Evolutionary conservation across 768 basidiomycete genomes (phyloP).

Genomic region (Lentinula raphanica): DNA sequence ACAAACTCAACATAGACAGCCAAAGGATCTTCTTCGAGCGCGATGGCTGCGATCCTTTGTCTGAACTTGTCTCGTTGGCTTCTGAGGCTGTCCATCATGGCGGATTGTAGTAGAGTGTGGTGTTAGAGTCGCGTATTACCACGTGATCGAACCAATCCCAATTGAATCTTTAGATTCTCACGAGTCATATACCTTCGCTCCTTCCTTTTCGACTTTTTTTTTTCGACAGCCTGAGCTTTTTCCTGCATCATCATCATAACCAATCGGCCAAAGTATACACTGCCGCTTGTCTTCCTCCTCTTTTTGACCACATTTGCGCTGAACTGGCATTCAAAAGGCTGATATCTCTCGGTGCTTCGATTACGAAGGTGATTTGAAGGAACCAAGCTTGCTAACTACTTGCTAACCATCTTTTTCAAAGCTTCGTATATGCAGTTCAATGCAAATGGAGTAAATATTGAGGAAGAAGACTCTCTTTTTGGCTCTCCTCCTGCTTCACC

Average conservation of each 20-base stretch:
- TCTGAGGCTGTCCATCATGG: slow-evolving; percentile 10
- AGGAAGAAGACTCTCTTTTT: slow-evolving; percentile 71
- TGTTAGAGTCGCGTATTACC: background rate
- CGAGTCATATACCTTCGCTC: too few relatives aligned
- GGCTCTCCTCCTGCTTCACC: slow-evolving; percentile 76
- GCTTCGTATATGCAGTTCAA: background rate
- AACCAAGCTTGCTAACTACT: too few relatives aligned
- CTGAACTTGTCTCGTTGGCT: slow-evolving; percentile 21
- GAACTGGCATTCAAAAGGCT: too few relatives aligned
- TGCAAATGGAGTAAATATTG: slow-evolving; percentile 15
- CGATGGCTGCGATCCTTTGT: slow-evolving; percentile 37
- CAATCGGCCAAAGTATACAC: too few relatives aligned
- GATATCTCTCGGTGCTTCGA: too few relatives aligned
- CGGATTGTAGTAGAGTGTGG: slow-evolving; percentile 5
- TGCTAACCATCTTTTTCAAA: background rate
- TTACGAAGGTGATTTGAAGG: too few relatives aligned
- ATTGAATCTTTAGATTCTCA: too few relatives aligned
- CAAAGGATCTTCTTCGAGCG: slow-evolving; percentile 80
- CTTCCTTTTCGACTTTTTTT: background rate
- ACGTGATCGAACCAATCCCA: background rate
- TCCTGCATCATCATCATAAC: too few relatives aligned
- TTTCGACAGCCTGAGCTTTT: background rate
- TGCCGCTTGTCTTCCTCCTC: too few relatives aligned
- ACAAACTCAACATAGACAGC: slow-evolving; percentile 83
- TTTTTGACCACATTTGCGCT: too few relatives aligned